Base-by-base conservation (phyloP, 176 grass and related monocot species). In the Rhynchospora pubera region DNA sequence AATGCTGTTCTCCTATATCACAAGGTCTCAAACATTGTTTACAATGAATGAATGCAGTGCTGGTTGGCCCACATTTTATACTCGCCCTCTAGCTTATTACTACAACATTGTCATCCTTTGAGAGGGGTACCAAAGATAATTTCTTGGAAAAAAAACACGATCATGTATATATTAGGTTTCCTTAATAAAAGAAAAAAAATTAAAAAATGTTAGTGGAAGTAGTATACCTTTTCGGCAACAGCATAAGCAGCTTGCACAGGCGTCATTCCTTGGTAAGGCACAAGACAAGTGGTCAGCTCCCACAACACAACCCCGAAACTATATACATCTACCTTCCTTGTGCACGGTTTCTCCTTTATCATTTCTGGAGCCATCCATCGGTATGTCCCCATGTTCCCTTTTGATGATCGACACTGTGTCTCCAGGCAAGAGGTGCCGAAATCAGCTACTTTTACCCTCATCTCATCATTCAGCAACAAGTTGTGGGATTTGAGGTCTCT, bases 301-400 rank as follows among this genome's bases (percentile, higher is more conserved):
- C 97, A 99, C 46, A 99, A 86, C 63, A 99, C 97, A 83, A 99
- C 93, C 43, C 97, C 97, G 52, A 99, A 99, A 85, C 97, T 99
- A 68, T 99, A 99, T 8, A 99, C 97, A n/a, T 99, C 97, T 0
- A 99, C 93, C 89, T 96, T 96, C 77, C 91, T 88, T 0, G 97
- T 99, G 84, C 88, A 99, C 1, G 97, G 97, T 85, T 96, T 99
- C 70, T 99, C 97, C 87, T 91, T 93, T 70, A 85, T 86, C 97
- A 99, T 96, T 85, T 99, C 97, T 1, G 97, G 97, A 26, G 97
- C 97, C 97, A 99, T 99, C 97, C 97, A 99, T 0, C 97, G 87
- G 80, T 99, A 99, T 5, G 97, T 99, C 55, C 97, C 97, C 89
- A 93, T 96, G 84, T 99, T 99, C 4, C 93, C 97, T 79, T 99